Evolutionary conservation across 2,329 filamentous ascomycete genomes (phyloP), one percentile per base, ranked within the genome.

Genomic region (Phialophora expanda): DNA sequence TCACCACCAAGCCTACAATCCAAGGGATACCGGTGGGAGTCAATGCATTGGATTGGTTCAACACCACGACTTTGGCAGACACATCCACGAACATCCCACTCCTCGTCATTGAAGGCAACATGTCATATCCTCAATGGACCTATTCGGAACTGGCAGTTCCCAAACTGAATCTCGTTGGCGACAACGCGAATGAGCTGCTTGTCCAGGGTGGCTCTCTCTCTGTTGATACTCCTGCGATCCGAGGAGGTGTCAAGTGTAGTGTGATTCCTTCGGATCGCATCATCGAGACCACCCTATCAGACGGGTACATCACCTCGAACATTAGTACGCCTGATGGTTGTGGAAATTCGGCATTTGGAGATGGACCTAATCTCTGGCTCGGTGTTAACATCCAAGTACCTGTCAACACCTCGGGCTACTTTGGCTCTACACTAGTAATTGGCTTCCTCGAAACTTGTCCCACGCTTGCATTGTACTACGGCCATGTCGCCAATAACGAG

Each of bases 11-110:
- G 8, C 60, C 70, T 11, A 61, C 67, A 1, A 34, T 73, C 9
- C 70, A 64, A 7, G 50, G 48, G n/a, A 58, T 57, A 38, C 48
- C 55, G 4, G 41, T 67, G 24, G 44, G 58, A 4, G 62, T 75
- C 20, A 69, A 72, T 24, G 74, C 74, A 20, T 46, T 70, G 8
- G 71, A 75, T 58, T 69, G 67, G 67, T 69, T 69, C 56, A 69
- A 69, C 51, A 61, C 67, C 17, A 66, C 62, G 2, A 61, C 54
- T 9, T 38, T 50, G 14, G 9, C 6, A 7, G 28, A 12, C 26
- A 20, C 53, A 24, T 41, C 59, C 5, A 61, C 58, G 20, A 62
- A 57, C 26, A 58, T 67, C n/a, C 64, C 62, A 34, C 41, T 53
- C n/a, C 62, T 65, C 12, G 55, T 69, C 3, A 64, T 69, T n/a